Base-by-base conservation (phyloP, 495 filamentous ascomycete species). In the Penicillium atrosanguineum region DNA sequence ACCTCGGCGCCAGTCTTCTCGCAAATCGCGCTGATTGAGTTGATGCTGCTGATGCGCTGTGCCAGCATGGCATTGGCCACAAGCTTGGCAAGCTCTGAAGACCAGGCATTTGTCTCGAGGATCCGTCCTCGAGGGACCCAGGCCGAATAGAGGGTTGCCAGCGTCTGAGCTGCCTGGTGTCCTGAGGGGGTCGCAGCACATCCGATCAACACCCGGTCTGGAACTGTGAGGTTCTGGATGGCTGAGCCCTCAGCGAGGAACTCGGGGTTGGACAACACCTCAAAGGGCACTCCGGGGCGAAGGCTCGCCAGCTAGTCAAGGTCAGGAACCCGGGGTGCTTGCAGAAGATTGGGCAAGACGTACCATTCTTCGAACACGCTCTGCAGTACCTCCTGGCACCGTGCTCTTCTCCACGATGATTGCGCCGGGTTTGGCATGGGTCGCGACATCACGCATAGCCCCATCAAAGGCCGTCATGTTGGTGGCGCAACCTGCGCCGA, bases 361-460 rank as follows among this genome's bases (percentile, higher is more conserved):
- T 63, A 86, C 83, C 51, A 84, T 88, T 46, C 85, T 79, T 44
- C 81, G 78, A 19, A 95, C 80, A 26, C 83, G 77, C 36, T 89
- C 77, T 0, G 89, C 86, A 6, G 90, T 95, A 18, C 86, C 76
- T 58, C 86, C 90, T 6, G 90, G 90, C 25, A 95, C 90, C 0
- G 90, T 95, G 41, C 82, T 86, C 70, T 93, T 93, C 71, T 93
- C 90, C 1, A 93, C 89, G 18, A 95, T 76, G 51, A 93, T 89
- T 39, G 86, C 83, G 19, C 86, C 86, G 6, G 76, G 67, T 42
- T 75, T 81, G 9, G 89, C 84, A 46, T 85, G 71, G 44, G 78
- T 69, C 0, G 89, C 90, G 29, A 93, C 85, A 25, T 80, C 81
- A 38, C 81, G 71, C 7, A 81, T 80, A 0, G 86, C 89, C 36